These are phyloP conservation scores for Haematococcus sp. DNA, from an alignment of 139 green algal genomes.

Conservation along the genomic window DNA sequence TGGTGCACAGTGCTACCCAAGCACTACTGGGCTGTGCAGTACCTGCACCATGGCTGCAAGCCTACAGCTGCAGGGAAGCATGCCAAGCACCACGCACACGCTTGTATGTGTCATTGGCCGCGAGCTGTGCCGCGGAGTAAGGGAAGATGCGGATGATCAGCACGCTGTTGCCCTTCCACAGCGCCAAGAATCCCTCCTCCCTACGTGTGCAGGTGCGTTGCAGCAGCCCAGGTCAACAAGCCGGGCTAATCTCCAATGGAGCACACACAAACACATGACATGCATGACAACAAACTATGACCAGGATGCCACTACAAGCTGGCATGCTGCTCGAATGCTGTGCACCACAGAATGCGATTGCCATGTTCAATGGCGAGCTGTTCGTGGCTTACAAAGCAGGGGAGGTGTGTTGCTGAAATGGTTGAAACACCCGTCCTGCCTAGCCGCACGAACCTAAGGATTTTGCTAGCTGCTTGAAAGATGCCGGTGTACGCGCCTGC, in stretches of 20 bases:
- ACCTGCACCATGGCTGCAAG: not conserved
- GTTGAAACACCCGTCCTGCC: too few relatives aligned
- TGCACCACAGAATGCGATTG: too few relatives aligned
- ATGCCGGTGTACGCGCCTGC: conserved; percentile 82
- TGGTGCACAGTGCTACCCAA: too few relatives aligned
- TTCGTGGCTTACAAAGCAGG: too few relatives aligned
- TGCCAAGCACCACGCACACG: conserved; percentile 15
- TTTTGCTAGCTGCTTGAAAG: conserved; percentile 77
- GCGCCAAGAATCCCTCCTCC: conserved; percentile 86
- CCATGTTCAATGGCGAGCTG: too few relatives aligned
- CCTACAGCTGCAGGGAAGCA: not conserved
- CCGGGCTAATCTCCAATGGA: not conserved
- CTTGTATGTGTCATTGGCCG: conserved; percentile 85
- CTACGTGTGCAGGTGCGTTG: conserved; percentile 17
- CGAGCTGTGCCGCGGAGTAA: conserved; percentile 82
- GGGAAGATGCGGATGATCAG: conserved; percentile 94
- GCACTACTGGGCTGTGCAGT: not conserved
- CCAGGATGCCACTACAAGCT: too few relatives aligned
- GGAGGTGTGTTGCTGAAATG: too few relatives aligned
- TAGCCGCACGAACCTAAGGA: conserved; percentile 47
- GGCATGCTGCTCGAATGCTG: too few relatives aligned
- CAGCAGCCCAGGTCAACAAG: not conserved
- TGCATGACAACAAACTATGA: not conserved
- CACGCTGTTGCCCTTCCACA: conserved; percentile 92
- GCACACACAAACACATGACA: too few relatives aligned